Percentiles rank a stretch among this genome's conserved stretches.
phyloP scores from a whole-genome alignment of 768 basidiomycete species.

The Lentinula raphanica region DNA sequence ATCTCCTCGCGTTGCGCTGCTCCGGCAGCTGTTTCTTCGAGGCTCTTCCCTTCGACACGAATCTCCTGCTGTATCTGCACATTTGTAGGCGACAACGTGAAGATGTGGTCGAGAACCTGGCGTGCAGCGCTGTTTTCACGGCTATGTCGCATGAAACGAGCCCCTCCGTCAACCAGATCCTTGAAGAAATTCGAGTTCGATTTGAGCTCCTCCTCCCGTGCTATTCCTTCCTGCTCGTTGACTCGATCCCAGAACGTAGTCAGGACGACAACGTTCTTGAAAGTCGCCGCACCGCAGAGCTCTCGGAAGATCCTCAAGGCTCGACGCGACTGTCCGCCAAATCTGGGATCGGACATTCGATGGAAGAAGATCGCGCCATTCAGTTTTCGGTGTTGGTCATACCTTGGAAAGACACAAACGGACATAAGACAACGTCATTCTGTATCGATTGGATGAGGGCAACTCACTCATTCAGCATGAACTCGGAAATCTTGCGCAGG shows the following conservation, averaged over 20 bases:
- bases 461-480: conserved; percentile 16
- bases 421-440: neutral
- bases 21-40: conserved; percentile 36
- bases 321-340: conserved; percentile 30
- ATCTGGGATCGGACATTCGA: conserved; percentile 27
- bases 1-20: conserved; percentile 31
- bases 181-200: conserved; percentile 34
- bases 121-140: conserved; percentile 26
- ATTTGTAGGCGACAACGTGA: conserved; percentile 7
- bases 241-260: conserved; percentile 39
- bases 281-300: conserved; percentile 33
- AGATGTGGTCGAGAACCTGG: conserved; percentile 26
- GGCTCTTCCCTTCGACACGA: conserved; percentile 30
- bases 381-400: conserved; percentile 2
- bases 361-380: conserved; percentile 33
- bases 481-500: conserved; percentile 27
- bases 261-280: conserved; percentile 38
- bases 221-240: conserved; percentile 17
- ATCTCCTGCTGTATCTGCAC: conserved; percentile 19
- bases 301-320: conserved; percentile 39
- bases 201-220: conserved; percentile 9
- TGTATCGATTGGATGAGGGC: conserved; percentile 7
- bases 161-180: conserved; percentile 35
- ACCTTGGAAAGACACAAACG: neutral
- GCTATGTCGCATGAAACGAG: conserved; percentile 29